A percentile compares a stretch with the other conserved stretches of the same genome.
These are phyloP conservation scores for Ganoderma lucidum DNA, from an alignment of 1,284 basidiomycete species.

Conservation along the genomic window DNA sequence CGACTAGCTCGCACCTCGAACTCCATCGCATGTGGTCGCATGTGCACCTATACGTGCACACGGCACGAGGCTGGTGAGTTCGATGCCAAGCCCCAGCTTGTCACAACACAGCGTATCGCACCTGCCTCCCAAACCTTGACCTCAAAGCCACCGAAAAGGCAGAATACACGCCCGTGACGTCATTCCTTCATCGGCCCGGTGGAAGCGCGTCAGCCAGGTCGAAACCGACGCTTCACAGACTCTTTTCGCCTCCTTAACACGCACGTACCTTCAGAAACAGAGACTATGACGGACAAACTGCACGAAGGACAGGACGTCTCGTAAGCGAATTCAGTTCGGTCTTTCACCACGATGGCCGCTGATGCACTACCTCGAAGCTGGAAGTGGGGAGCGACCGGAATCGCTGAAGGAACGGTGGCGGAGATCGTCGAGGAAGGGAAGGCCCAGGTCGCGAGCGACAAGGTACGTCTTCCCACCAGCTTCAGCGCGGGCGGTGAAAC, in stretches of 20 bases:
- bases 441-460: constrained; percentile 48
- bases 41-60: too few relatives aligned
- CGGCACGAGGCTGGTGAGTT: too few relatives aligned
- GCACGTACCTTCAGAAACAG: background rate
- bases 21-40: too few relatives aligned
- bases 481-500: background rate
- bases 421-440: constrained; percentile 47
- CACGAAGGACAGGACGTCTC: constrained; percentile 43
- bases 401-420: constrained; percentile 39
- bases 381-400: constrained; percentile 44
- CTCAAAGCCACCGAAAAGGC: background rate
- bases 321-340: constrained; percentile 28
- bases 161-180: background rate
- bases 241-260: background rate
- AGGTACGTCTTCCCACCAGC: constrained; percentile 36
- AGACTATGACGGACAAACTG: constrained; percentile 40
- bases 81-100: too few relatives aligned
- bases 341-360: too few relatives aligned
- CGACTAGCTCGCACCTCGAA: too few relatives aligned
- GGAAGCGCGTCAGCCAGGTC: background rate
- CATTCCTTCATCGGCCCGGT: background rate
- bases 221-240: background rate
- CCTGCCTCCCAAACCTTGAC: background rate
- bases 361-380: constrained; percentile 32
- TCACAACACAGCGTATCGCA: too few relatives aligned